These are phyloP conservation scores for Tuber brumale DNA, from an alignment of 495 filamentous ascomycete species.

Conservation along the genomic window DNA sequence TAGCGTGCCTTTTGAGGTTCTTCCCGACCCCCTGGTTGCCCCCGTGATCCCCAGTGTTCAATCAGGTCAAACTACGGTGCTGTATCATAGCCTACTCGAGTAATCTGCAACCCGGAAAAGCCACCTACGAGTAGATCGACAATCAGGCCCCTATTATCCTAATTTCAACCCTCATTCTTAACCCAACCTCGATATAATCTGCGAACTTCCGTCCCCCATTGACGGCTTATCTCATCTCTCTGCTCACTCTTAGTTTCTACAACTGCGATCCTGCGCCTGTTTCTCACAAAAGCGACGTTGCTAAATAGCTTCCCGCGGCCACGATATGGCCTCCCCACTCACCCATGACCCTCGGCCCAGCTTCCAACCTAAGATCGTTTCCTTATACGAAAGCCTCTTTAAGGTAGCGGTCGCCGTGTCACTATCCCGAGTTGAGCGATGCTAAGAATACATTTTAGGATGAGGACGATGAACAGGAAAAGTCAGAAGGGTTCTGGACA, in stretches of 20 bases:
- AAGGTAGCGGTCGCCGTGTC: slow-evolving; percentile 51
- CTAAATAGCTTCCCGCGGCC: not conserved
- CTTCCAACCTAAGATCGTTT: slow-evolving; percentile 89
- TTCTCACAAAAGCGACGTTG: not conserved
- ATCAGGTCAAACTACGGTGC: not conserved
- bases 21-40: not conserved
- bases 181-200: not conserved
- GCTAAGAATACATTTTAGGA: slow-evolving; percentile 42
- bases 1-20: not conserved
- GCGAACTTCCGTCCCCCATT: not conserved
- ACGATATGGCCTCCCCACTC: slow-evolving; percentile 61
- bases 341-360: slow-evolving; percentile 89
- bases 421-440: not conserved
- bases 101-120: not conserved
- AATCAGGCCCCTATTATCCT: not conserved
- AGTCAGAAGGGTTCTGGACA: slow-evolving; percentile 86
- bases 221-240: not conserved
- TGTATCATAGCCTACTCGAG: not conserved
- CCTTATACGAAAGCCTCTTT: slow-evolving; percentile 81
- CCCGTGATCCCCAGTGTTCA: not conserved
- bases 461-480: slow-evolving; percentile 58
- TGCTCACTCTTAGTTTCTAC: not conserved
- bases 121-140: not conserved
- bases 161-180: not conserved
- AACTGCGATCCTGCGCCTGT: not conserved